Evolutionary conservation across 352 stramenopile genomes (phyloP).

Genomic region (Globisporangium viniferum): DNA sequence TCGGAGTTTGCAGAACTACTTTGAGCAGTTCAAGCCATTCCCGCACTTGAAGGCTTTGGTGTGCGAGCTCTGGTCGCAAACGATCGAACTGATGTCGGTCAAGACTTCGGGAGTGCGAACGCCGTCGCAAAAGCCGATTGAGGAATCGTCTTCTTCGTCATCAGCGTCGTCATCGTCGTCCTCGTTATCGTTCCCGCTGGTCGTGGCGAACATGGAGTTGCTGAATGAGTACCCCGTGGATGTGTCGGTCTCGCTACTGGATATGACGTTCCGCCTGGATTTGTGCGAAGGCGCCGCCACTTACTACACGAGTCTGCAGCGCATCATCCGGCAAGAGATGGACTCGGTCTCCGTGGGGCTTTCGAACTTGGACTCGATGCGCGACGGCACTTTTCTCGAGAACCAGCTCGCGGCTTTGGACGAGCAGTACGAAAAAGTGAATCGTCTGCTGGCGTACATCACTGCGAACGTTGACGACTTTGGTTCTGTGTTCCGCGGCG

Average conservation of each 20-base stretch:
- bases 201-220: conserved; percentile 52
- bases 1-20: conserved; percentile 64
- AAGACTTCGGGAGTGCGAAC: background rate
- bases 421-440: conserved; percentile 52
- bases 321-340: conserved; percentile 66
- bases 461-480: conserved; percentile 64
- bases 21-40: conserved; percentile 47
- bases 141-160: background rate
- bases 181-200: conserved; percentile 20
- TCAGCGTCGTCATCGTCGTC: background rate
- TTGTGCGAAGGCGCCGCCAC: conserved; percentile 50
- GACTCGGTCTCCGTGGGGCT: conserved; percentile 56
- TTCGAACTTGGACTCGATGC: conserved; percentile 49
- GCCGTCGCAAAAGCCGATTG: conserved; percentile 9
- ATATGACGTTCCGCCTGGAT: conserved; percentile 64
- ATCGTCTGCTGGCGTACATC: conserved; percentile 46
- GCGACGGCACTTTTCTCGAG: conserved; percentile 56
- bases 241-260: conserved; percentile 59
- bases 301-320: conserved; percentile 58
- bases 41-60: conserved; percentile 44
- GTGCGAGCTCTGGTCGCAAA: conserved; percentile 54
- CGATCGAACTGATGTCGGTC: conserved; percentile 35
- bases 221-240: conserved; percentile 69
- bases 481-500: conserved; percentile 53
- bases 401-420: conserved; percentile 53